phyloP scores from a whole-genome alignment of 148 eudicot species.

The Camellia sinensis region DNA sequence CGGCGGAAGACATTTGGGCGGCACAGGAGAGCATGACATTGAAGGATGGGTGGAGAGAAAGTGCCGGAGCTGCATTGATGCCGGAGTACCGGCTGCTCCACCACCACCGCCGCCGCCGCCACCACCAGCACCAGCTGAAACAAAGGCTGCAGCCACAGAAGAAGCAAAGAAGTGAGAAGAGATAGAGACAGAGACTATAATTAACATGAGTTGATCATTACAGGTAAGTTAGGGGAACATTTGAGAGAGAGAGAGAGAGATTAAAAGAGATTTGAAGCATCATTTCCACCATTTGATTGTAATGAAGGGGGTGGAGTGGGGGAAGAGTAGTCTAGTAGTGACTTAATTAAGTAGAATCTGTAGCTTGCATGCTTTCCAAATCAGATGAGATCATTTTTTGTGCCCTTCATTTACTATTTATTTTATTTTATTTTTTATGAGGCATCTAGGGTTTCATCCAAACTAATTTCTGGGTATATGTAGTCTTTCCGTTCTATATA shows the following conservation, averaged over 20 bases:
- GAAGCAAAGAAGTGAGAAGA: constrained; percentile 36
- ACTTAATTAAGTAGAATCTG: not conserved
- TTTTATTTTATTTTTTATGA: no score
- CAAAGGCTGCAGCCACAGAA: constrained; percentile 7
- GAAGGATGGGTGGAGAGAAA: constrained; percentile 73
- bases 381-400: not conserved
- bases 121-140: constrained; percentile 9
- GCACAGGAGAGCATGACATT: constrained; percentile 52
- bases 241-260: no score
- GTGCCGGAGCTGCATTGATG: constrained; percentile 71
- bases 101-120: constrained; percentile 30
- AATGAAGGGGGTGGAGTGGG: not conserved
- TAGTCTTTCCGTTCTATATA: no score
- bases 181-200: not conserved
- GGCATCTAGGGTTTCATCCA: no score
- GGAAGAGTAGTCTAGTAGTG: not conserved
- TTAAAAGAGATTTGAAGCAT: no score
- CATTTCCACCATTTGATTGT: no score
- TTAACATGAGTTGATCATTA: no score
- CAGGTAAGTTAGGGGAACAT: no score
- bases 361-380: not conserved
- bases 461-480: no score
- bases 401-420: not conserved
- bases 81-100: constrained; percentile 43
- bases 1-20: constrained; percentile 59